Evolutionary conservation across 129 eudicot genomes (phyloP).

Genomic region (Centella asiatica): DNA sequence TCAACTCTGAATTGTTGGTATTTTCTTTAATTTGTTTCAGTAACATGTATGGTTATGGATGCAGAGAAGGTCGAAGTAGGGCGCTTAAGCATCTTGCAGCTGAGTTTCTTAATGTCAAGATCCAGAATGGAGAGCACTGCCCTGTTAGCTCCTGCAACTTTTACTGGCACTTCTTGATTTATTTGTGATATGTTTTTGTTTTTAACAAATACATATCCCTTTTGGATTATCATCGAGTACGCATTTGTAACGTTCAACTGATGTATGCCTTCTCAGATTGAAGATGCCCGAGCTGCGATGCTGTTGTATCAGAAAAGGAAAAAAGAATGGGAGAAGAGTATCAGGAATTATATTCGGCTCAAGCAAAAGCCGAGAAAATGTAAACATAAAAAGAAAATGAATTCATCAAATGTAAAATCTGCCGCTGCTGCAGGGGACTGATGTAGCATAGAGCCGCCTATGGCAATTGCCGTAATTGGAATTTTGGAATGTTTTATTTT

Average conservation of each 20-base stretch:
- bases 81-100: conserved; percentile 83
- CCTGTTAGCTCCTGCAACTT: conserved; percentile 55
- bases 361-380: conserved; percentile 69
- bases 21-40: neutral
- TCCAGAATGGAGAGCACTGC: conserved; percentile 97
- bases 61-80: conserved; percentile 80
- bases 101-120: conserved; percentile 67
- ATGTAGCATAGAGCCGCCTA: too few species aligned
- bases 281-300: conserved; percentile 99
- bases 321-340: conserved; percentile 69
- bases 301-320: conserved; percentile 63
- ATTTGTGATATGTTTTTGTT: neutral
- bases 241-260: neutral
- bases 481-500: neutral
- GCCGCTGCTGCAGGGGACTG: neutral
- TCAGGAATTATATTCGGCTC: conserved; percentile 47
- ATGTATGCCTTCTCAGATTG: conserved; percentile 40
- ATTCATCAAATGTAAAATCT: conserved; percentile 2
- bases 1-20: neutral
- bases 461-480: too few species aligned
- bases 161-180: neutral
- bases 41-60: conserved; percentile 13
- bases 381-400: conserved; percentile 34
- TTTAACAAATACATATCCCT: neutral
- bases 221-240: neutral